A percentile compares a stretch with the other conserved stretches of the same genome.
Evolutionary conservation across 345 rosid genomes (phyloP).

Genomic region (Linum lewisii): DNA sequence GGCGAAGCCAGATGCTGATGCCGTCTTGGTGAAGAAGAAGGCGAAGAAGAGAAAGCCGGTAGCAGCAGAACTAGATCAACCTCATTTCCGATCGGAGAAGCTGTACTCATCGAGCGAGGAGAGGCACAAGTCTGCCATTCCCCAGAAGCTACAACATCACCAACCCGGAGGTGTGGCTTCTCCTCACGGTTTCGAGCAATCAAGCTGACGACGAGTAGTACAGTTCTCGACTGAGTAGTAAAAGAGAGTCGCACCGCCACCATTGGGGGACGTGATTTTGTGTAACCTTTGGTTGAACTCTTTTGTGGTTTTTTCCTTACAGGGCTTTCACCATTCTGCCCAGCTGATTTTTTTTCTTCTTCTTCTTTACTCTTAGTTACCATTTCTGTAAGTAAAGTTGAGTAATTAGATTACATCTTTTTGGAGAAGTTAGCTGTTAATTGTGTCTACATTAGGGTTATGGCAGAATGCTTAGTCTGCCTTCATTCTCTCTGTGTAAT

Average conservation of each 20-base stretch:
- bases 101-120: slow-evolving; percentile 20
- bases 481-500: background rate
- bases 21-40: slow-evolving; percentile 33
- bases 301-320: slow-evolving; percentile 14
- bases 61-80: slow-evolving; percentile 29
- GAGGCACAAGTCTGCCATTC: slow-evolving; percentile 22
- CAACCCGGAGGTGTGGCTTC: slow-evolving; percentile 10
- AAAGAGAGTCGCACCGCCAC: background rate
- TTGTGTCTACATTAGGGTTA: no score
- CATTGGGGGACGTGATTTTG: slow-evolving; percentile 6
- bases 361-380: background rate
- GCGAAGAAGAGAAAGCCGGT: slow-evolving; percentile 54
- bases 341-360: slow-evolving; percentile 10
- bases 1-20: slow-evolving; percentile 30
- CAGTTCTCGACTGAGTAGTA: background rate
- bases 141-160: slow-evolving; percentile 27
- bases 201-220: slow-evolving; percentile 19
- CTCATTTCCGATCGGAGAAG: slow-evolving; percentile 22
- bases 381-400: slow-evolving; percentile 30
- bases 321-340: slow-evolving; percentile 11
- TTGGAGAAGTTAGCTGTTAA: no score
- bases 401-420: background rate
- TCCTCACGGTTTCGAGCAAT: slow-evolving; percentile 35
- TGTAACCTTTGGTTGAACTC: background rate
- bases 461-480: slow-evolving; percentile 1